phyloP scores from a whole-genome alignment of 2,329 filamentous ascomycete genomes.

The Huntiella bhutanensis region DNA sequence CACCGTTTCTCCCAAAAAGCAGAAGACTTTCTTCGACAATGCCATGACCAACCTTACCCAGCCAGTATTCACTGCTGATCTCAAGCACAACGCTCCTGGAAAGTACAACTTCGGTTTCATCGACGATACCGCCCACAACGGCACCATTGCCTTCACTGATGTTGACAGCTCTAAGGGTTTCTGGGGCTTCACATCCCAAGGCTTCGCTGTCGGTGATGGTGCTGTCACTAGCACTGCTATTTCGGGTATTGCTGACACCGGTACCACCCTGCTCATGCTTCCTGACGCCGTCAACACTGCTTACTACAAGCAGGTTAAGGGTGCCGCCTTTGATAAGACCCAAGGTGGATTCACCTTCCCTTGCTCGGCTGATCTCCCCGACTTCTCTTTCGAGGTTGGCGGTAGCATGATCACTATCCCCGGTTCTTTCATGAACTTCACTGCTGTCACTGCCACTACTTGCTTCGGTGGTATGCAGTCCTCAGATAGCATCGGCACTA shows the following conservation, averaged over 20 bases:
- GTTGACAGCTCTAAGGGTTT: conserved; percentile 37
- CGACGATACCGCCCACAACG: conserved; percentile 35
- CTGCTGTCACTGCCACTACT: conserved; percentile 23
- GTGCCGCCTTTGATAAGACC: conserved; percentile 21
- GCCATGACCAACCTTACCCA: not conserved
- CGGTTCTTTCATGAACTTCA: conserved; percentile 35
- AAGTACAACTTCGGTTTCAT: conserved; percentile 23
- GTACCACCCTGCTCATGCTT: conserved; percentile 44
- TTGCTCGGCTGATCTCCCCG: conserved; percentile 27
- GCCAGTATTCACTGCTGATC: conserved; percentile 4
- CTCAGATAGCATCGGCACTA: conserved; percentile 22
- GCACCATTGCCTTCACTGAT: conserved; percentile 36
- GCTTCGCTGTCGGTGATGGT: conserved; percentile 13
- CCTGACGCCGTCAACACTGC: conserved; percentile 29
- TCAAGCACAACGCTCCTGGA: conserved; percentile 3
- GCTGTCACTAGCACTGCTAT: conserved; percentile 19
- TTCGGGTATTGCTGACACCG: conserved; percentile 35
- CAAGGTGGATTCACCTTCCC: conserved; percentile 28
- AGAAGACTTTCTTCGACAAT: conserved; percentile 26
- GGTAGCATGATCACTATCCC: conserved; percentile 38
- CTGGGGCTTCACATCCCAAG: conserved; percentile 35
- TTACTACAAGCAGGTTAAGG: conserved; percentile 29
- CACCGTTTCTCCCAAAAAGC: conserved; percentile 21
- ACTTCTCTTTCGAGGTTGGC: conserved; percentile 36
- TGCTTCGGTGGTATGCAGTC: conserved; percentile 54